Evolutionary conservation across 2,329 filamentous ascomycete genomes (phyloP).

Genomic region (Cytospora schulzeri): DNA sequence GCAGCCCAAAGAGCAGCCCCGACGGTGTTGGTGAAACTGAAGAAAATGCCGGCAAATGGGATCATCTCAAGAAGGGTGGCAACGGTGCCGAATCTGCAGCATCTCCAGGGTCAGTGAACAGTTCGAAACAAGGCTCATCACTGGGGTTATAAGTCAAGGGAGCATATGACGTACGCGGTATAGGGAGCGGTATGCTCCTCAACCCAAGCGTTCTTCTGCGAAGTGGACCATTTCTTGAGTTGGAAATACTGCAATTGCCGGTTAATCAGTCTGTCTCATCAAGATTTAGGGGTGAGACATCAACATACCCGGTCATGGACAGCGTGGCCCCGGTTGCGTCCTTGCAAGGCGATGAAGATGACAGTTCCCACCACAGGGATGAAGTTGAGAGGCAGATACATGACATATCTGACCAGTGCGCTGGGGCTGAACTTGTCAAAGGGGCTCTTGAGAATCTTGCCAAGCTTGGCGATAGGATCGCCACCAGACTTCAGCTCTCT

Average conservation of each 20-base stretch:
- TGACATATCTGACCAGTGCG: constrained; percentile 73
- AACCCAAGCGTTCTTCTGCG: constrained; percentile 69
- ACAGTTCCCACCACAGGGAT: constrained; percentile 86
- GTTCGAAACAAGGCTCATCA: background rate
- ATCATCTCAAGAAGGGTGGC: constrained; percentile 83
- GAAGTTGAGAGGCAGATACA: constrained; percentile 91
- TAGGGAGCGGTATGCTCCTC: constrained; percentile 73
- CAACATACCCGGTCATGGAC: constrained; percentile 57
- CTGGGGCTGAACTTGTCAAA: constrained; percentile 60
- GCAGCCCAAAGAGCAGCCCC: constrained; percentile 94
- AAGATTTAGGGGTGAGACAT: constrained; percentile 17
- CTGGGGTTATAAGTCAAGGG: background rate
- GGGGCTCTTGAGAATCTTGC: constrained; percentile 59
- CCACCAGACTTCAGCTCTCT: constrained; percentile 68
- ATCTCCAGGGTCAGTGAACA: constrained; percentile 2
- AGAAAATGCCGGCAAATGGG: constrained; percentile 79
- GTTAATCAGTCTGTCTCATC: constrained; percentile 49
- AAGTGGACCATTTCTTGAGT: constrained; percentile 77
- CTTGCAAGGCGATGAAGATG: constrained; percentile 78
- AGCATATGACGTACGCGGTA: constrained; percentile 64
- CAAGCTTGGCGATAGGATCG: constrained; percentile 59
- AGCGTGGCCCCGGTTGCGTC: constrained; percentile 49
- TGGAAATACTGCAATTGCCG: constrained; percentile 77
- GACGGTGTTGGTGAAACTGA: constrained; percentile 88
- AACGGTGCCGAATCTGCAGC: constrained; percentile 67